Evolutionary conservation across 345 rosid species (phyloP), one percentile per base, ranked within the genome.

Genomic region (Populus alba): DNA sequence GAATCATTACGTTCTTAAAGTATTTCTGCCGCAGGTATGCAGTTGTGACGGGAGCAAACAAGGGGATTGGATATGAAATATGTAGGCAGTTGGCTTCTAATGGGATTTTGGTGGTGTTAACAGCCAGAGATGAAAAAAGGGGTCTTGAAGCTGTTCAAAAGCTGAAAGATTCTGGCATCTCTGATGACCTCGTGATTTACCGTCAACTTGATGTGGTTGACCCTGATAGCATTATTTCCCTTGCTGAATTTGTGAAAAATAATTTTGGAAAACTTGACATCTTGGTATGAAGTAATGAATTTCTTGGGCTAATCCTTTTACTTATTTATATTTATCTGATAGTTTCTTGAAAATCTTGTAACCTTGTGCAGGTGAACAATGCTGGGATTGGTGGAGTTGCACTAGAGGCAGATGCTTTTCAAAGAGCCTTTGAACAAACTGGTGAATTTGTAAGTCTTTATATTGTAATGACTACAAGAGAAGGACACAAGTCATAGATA

Each of bases 331-430:
- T 49, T 22, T 6, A 2, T 55, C 7, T 17, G 13, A 55, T n/a
- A 31, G 13, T 51, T 16, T 33, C 1, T 29, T 12, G 38, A 37
- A 9, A 23, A 29, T 31, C 8, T 71, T 57, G 10, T 3, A 33
- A 59, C 17, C 15, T 27, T 33, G 83, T 68, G 68, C 77, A 89
- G 92, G 90, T 89, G 62, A 89, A 86, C 75, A 86, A 85, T 79
- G 86, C 86, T 2, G 90, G 86, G 27, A 66, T 83, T 25, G 3
- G n/a, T 38, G 86, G 85, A 25, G 2, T 15, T 62, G 47, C 15
- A 11, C 1, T 81, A 6, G 80, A 89, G 62, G 18, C 1, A 6
- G 78, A 82, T 17, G 77, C 55, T 53, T 18, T 79, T 2, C 65
- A n/a, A 53, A 66, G 61, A 27, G 79, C 69, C 18, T 33, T 66